These are phyloP conservation scores for Aspergillus hortae DNA, from an alignment of 2,329 filamentous ascomycete species.

Conservation along the genomic window DNA sequence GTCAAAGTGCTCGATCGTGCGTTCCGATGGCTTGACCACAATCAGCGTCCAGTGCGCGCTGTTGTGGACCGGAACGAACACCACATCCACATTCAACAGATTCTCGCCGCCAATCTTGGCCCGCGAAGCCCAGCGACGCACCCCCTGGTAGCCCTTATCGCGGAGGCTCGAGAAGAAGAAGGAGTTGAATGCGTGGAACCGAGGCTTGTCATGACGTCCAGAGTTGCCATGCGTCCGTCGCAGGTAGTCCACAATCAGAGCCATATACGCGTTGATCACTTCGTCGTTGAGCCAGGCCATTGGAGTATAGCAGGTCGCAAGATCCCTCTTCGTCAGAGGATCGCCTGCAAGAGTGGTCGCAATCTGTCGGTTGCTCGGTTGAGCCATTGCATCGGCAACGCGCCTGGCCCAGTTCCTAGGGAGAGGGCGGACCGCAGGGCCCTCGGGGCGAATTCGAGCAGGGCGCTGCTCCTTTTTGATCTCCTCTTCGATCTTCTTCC, in stretches of 20 bases:
- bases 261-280: slow-evolving; percentile 45
- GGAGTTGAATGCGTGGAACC: slow-evolving; percentile 42
- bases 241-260: slow-evolving; percentile 38
- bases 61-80: slow-evolving; percentile 48
- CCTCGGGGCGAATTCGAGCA: slow-evolving; percentile 20
- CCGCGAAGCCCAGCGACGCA: slow-evolving; percentile 42
- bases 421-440: slow-evolving; percentile 34
- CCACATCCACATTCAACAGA: slow-evolving; percentile 43
- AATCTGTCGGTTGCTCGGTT: slow-evolving; percentile 22
- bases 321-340: slow-evolving; percentile 32
- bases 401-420: slow-evolving; percentile 33
- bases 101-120: slow-evolving; percentile 45
- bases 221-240: slow-evolving; percentile 31
- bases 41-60: slow-evolving; percentile 47
- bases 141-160: slow-evolving; percentile 38
- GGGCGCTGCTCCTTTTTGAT: slow-evolving; percentile 18
- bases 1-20: slow-evolving; percentile 48
- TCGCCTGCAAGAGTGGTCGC: slow-evolving; percentile 34
- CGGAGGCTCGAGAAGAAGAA: slow-evolving; percentile 44
- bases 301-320: slow-evolving; percentile 33
- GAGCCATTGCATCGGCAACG: slow-evolving; percentile 28
- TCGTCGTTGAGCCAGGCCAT: slow-evolving; percentile 46
- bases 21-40: slow-evolving; percentile 41
- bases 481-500: slow-evolving; percentile 24
- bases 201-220: slow-evolving; percentile 33